Conservation (phyloP, 2,329 filamentous ascomycete species). For the Trichophaea hybrida region DNA sequence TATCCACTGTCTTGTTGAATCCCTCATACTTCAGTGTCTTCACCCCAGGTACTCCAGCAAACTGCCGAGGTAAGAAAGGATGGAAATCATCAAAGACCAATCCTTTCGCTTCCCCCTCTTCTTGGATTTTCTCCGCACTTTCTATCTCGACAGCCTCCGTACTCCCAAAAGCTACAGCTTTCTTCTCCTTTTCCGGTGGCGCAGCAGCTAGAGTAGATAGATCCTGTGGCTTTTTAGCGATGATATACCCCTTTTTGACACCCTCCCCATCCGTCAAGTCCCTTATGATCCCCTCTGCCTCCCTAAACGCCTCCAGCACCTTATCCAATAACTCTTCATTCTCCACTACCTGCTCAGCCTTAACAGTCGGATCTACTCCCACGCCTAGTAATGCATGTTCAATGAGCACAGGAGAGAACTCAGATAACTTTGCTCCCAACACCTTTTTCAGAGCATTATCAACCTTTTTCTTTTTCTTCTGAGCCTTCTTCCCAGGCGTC, state of each 20-base stretch:
- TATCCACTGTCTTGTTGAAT: slow-evolving; percentile 87
- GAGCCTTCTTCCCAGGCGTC: slow-evolving; percentile 33
- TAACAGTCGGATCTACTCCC: slow-evolving; percentile 52
- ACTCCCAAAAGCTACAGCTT: slow-evolving; percentile 11
- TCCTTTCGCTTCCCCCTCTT: slow-evolving; percentile 28
- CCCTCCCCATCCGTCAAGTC: slow-evolving; percentile 49
- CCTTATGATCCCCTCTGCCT: slow-evolving; percentile 55
- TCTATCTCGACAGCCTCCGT: slow-evolving; percentile 30
- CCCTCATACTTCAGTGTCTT: slow-evolving; percentile 63
- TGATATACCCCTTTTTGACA: slow-evolving; percentile 67
- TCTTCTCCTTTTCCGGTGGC: slow-evolving; percentile 24
- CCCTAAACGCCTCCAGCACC: slow-evolving; percentile 52
- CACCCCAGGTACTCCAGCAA: slow-evolving; percentile 50
- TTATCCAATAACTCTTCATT: slow-evolving; percentile 49
- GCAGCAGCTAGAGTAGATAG: slow-evolving; percentile 25
- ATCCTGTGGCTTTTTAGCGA: slow-evolving; percentile 49
- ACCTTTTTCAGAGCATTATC: slow-evolving; percentile 66
- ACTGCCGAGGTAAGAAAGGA: slow-evolving; percentile 72
- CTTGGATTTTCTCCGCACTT: slow-evolving; percentile 31
- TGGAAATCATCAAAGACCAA: slow-evolving; percentile 90
- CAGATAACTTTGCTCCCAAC: slow-evolving; percentile 68
- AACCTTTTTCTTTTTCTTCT: slow-evolving; percentile 59
- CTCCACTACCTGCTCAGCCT: slow-evolving; percentile 55
- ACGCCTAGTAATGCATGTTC: slow-evolving; percentile 66
- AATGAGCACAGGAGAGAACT: slow-evolving; percentile 73